Base-by-base conservation (phyloP, 176 grass and related monocot genomes). In the Puya raimondii region DNA sequence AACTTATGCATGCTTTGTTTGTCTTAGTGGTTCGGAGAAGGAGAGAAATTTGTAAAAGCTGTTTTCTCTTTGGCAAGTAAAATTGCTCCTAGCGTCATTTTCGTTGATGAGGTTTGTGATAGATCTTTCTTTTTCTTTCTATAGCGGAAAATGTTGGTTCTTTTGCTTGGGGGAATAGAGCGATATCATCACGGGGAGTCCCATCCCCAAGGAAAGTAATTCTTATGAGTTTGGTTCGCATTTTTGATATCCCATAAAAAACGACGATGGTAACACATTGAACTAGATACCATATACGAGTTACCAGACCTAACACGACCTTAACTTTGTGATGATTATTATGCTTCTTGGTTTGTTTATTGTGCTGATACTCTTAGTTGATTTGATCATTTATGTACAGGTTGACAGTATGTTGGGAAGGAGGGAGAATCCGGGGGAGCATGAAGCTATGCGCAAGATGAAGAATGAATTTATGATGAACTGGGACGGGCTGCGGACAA, bases 401-500 rank as follows among this genome's bases (percentile, higher is more conserved):
- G 94, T 99, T 14, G 94, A 99, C 71, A 99, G 94, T 81, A 99
- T 99, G 94, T 70, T 99, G 66, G 94, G 94, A 74, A 90, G 89
- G 85, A 93, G 94, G 77, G 94, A 99, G 66, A 99, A 99, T 83
- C 94, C 94, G 9, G 90, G 90, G 64, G 94, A 99, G 78, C 94
- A 99, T 78, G 94, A 99, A 90, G 94, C 94, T 9, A 99, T 99
- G 90, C 84, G 90, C 21, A 99, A 99, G 83, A 99, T 99, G 94
- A 99, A 99, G 81, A 99, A 99, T 72, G 94, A 99, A 79, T 99
- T 99, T 73, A 99, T 99, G 94, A 85, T 99, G 52, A 93, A 93
- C 53, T 99, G 94, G 94, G 94, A 99, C 67, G 94, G 94, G 33
- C 49, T 99, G 51, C 89, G 94, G 22, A 99, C 94, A 54, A 99